phyloP scores from a whole-genome alignment of 495 filamentous ascomycete genomes.

The Penicillium lagena region DNA sequence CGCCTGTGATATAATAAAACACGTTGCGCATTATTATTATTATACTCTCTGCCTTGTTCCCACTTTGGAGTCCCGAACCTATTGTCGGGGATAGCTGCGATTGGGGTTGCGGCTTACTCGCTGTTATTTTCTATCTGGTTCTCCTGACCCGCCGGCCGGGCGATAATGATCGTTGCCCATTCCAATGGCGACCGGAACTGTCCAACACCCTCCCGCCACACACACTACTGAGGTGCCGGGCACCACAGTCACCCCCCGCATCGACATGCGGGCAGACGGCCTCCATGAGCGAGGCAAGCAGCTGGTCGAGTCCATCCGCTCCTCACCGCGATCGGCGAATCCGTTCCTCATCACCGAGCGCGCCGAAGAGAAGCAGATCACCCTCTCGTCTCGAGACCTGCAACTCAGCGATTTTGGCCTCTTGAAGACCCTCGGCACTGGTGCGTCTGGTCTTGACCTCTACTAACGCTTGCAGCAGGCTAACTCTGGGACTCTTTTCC shows the following conservation, averaged over 20 bases:
- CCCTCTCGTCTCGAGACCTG: constrained; percentile 47
- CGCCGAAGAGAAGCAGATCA: constrained; percentile 52
- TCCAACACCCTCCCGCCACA: constrained; percentile 30
- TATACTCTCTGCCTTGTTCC: no score
- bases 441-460: constrained; percentile 33
- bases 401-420: constrained; percentile 71
- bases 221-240: constrained; percentile 22
- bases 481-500: constrained; percentile 21
- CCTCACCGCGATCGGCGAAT: constrained; percentile 37
- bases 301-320: constrained; percentile 37
- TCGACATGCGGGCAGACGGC: constrained; percentile 30
- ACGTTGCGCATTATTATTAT: no score
- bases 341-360: constrained; percentile 48
- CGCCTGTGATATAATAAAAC: no score
- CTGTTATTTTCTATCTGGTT: no score
- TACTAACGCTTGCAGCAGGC: constrained; percentile 9
- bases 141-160: no score
- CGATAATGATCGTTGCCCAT: constrained; percentile 24
- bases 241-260: constrained; percentile 13
- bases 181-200: constrained; percentile 39
- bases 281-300: constrained; percentile 46
- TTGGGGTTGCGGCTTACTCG: no score
- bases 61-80: no score
- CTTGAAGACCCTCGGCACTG: constrained; percentile 86
- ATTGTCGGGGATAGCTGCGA: no score